Percentiles rank a stretch among this genome's conserved stretches.
Conservation (phyloP, 768 basidiomycete species). For the Trametes cinnabarina region DNA sequence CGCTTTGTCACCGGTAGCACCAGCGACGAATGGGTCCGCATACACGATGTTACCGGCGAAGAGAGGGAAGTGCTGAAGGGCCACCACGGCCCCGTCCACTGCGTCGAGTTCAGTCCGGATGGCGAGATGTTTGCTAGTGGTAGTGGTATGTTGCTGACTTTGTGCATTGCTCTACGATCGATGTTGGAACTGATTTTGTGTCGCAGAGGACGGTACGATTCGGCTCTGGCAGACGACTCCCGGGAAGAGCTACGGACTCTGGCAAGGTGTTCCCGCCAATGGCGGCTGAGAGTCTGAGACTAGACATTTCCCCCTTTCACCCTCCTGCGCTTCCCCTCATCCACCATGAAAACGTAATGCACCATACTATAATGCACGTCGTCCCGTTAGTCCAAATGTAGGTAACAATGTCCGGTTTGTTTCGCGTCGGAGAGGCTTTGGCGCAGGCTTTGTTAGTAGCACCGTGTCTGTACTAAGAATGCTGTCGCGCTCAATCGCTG, state of each 20-base stretch:
- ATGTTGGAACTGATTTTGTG: constrained; percentile 7
- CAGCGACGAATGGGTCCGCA: constrained; percentile 93
- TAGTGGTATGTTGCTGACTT: constrained; percentile 63
- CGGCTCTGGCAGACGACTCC: constrained; percentile 97
- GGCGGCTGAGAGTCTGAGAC: constrained; percentile 40
- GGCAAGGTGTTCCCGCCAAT: constrained; percentile 60
- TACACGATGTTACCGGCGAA: constrained; percentile 87
- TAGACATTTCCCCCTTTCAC: constrained; percentile 1
- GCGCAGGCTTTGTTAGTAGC: constrained; percentile 15
- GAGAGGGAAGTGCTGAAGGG: constrained; percentile 92
- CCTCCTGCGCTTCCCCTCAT: not conserved
- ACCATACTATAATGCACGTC: constrained; percentile 22
- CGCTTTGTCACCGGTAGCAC: constrained; percentile 90
- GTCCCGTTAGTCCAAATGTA: constrained; percentile 6
- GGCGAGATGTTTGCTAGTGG: constrained; percentile 98
- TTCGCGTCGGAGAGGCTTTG: constrained; percentile 7
- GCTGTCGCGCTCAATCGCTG: constrained; percentile 15
- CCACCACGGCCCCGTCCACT: constrained; percentile 96
- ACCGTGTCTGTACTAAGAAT: constrained; percentile 16
- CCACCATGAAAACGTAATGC: constrained; percentile 15
- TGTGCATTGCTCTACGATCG: not conserved
- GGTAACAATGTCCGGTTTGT: constrained; percentile 12
- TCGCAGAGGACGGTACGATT: constrained; percentile 87
- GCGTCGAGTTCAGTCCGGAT: constrained; percentile 91
- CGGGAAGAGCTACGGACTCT: constrained; percentile 88